Evolutionary conservation across 805 yeast species (phyloP).

Genomic region (Zygotorulaspora chibaensis): DNA sequence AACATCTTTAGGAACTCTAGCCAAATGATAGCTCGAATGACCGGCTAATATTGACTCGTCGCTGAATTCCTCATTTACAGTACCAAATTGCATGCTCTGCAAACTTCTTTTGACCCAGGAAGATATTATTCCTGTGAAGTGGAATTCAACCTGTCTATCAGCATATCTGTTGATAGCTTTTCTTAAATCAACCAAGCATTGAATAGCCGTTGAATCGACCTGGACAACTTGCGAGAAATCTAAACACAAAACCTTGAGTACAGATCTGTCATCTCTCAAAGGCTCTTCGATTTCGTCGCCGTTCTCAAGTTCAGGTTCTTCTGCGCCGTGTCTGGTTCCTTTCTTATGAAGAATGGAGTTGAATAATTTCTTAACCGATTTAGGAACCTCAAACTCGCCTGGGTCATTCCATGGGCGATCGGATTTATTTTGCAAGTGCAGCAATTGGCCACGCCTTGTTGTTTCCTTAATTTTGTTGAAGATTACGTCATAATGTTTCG

Average conservation of each 20-base stretch:
- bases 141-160: constrained; percentile 82
- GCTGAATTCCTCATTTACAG: constrained; percentile 40
- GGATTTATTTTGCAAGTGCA: constrained; percentile 32
- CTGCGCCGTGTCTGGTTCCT: constrained; percentile 25
- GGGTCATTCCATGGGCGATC: constrained; percentile 91
- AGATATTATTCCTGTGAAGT: constrained; percentile 76
- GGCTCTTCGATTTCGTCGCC: neutral
- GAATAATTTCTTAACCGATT: constrained; percentile 19
- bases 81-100: constrained; percentile 73
- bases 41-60: constrained; percentile 34
- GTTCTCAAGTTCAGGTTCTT: neutral
- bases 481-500: constrained; percentile 65
- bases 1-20: constrained; percentile 17
- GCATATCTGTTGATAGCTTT: constrained; percentile 69
- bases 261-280: constrained; percentile 52
- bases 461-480: constrained; percentile 58
- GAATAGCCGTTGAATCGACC: constrained; percentile 76
- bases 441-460: constrained; percentile 59
- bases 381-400: constrained; percentile 48
- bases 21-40: constrained; percentile 32
- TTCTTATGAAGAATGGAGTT: constrained; percentile 16
- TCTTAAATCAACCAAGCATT: constrained; percentile 69
- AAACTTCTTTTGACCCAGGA: constrained; percentile 85
- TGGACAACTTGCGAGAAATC: constrained; percentile 77
- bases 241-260: constrained; percentile 65